Evolutionary conservation across 257 asterid species (phyloP).

Genomic region (Solanum chilense): DNA sequence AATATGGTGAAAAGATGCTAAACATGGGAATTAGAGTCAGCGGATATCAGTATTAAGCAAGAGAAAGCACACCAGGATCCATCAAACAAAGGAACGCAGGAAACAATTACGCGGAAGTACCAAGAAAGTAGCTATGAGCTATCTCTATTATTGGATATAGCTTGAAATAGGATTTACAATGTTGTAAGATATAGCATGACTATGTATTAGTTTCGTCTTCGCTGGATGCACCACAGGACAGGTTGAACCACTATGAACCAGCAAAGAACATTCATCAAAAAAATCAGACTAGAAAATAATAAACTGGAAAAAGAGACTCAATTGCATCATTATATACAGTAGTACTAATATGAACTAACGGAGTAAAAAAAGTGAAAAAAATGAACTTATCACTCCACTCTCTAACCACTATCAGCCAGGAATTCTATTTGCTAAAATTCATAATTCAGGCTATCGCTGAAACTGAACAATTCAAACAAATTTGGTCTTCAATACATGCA

Average conservation of each 20-base stretch:
- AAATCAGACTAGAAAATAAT: not conserved
- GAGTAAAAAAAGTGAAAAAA: not conserved
- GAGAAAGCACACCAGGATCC: not conserved
- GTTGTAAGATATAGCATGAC: not conserved
- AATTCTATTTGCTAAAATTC: not conserved
- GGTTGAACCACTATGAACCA: not conserved
- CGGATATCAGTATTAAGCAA: not conserved
- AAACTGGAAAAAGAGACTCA: not conserved
- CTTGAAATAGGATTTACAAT: not conserved
- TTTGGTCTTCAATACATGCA: not conserved
- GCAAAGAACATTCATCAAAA: not conserved
- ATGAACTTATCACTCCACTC: not conserved
- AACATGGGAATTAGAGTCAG: not conserved
- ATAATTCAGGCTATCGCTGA: not conserved
- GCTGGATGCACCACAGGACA: not conserved
- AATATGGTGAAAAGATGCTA: not conserved
- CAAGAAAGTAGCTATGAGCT: not conserved
- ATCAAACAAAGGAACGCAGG: not conserved
- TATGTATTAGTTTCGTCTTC: not conserved
- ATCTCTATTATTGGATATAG: not conserved
- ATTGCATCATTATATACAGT: not conserved
- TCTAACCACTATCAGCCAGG: not conserved
- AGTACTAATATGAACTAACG: not conserved
- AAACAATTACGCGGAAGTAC: not conserved
- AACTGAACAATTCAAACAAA: not conserved